phyloP scores from a whole-genome alignment of 345 rosid genomes.

The Brassica incana region DNA sequence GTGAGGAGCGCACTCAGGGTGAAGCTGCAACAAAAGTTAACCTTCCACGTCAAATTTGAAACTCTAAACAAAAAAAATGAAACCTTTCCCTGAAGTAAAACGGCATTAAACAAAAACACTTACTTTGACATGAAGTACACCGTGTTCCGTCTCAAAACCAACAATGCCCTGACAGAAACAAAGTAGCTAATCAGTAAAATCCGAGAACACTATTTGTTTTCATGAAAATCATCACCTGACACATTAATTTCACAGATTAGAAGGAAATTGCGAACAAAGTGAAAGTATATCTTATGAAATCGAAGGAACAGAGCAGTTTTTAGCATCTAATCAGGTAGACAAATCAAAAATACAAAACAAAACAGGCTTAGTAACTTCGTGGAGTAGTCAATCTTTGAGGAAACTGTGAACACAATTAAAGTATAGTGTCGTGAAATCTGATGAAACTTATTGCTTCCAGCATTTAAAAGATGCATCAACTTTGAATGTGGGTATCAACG shows the following conservation, averaged over 20 bases:
- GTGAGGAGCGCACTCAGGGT: conserved; percentile 90
- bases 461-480: too few species aligned
- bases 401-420: too few species aligned
- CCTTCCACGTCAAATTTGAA: conserved; percentile 1
- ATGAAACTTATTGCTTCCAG: too few species aligned
- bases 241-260: not conserved
- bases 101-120: conserved; percentile 27
- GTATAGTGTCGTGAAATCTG: too few species aligned
- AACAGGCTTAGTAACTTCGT: not conserved
- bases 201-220: not conserved
- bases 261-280: not conserved
- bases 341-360: not conserved
- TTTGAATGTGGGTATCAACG: not conserved
- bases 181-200: conserved; percentile 15
- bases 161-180: conserved; percentile 64
- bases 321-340: not conserved
- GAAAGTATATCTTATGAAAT: conserved; percentile 1
- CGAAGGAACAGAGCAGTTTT: not conserved
- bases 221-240: not conserved
- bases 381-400: not conserved
- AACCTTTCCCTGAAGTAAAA: not conserved
- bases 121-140: conserved; percentile 81
- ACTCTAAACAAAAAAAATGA: too few species aligned
- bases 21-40: conserved; percentile 58
- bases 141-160: conserved; percentile 77